phyloP scores from a whole-genome alignment of 2,329 filamentous ascomycete species.

The Colletotrichum australisinense region DNA sequence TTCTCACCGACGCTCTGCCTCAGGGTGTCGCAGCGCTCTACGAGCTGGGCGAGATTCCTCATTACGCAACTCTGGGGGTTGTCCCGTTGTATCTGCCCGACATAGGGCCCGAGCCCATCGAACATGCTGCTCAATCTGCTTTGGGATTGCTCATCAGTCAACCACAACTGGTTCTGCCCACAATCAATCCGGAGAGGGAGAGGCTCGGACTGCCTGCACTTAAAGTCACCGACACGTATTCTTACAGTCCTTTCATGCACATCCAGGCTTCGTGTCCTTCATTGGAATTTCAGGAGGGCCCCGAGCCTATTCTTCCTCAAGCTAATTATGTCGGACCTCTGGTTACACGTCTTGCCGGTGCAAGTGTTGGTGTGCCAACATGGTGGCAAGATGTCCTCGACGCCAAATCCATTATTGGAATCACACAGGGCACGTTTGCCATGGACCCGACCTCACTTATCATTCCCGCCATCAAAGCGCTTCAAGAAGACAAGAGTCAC shows the following conservation, averaged over 20 bases:
- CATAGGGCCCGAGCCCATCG: conserved; percentile 44
- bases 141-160: conserved; percentile 43
- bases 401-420: conserved; percentile 45
- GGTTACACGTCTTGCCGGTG: conserved; percentile 39
- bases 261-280: conserved; percentile 50
- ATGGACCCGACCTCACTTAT: conserved; percentile 50
- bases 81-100: conserved; percentile 50
- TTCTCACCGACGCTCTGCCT: conserved; percentile 53
- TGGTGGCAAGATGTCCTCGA: conserved; percentile 47
- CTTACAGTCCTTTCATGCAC: conserved; percentile 51
- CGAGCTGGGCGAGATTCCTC: conserved; percentile 48
- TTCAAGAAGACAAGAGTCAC: conserved; percentile 41
- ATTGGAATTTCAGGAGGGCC: conserved; percentile 45
- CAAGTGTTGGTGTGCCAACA: conserved; percentile 39
- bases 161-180: conserved; percentile 42
- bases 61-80: conserved; percentile 52
- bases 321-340: conserved; percentile 49
- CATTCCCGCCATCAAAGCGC: conserved; percentile 49
- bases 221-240: conserved; percentile 46
- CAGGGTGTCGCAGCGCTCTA: conserved; percentile 48
- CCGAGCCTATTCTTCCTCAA: conserved; percentile 36
- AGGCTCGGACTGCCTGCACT: conserved; percentile 43
- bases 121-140: conserved; percentile 39
- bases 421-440: conserved; percentile 52
- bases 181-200: conserved; percentile 46